Percentiles rank a stretch among this genome's conserved stretches.
phyloP scores from a whole-genome alignment of 208 protist species.

The Crithidia brevicula region DNA sequence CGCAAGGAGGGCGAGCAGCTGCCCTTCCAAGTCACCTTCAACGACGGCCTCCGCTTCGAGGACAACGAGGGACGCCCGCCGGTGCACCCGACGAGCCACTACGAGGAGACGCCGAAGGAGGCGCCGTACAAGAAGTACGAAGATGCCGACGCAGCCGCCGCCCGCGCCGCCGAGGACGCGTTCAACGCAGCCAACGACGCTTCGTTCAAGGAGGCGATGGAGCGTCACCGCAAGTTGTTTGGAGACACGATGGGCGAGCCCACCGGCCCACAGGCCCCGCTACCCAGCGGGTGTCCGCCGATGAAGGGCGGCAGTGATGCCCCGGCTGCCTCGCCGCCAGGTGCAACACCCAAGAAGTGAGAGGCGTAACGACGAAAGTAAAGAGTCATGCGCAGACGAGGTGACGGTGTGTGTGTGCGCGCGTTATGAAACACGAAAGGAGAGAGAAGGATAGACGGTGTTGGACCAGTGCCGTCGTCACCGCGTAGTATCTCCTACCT shows the following conservation, averaged over 20 bases:
- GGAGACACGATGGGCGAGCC: slow-evolving; percentile 61
- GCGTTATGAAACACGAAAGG: too few species aligned
- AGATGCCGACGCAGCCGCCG: slow-evolving; percentile 54
- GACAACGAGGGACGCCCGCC: slow-evolving; percentile 85
- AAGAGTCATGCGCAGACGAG: too few species aligned
- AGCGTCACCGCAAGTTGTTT: slow-evolving; percentile 54
- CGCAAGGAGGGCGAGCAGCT: slow-evolving; percentile 52
- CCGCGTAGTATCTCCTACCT: too few species aligned
- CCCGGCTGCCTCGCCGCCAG: background rate
- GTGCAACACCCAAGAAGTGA: slow-evolving; percentile 9
- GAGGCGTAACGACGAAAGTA: slow-evolving; percentile 1
- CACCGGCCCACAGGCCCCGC: slow-evolving; percentile 37
- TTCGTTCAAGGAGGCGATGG: slow-evolving; percentile 78
- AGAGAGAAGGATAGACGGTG: too few species aligned
- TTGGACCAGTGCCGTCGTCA: too few species aligned
- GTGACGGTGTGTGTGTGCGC: too few species aligned
- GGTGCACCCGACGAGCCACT: slow-evolving; percentile 81
- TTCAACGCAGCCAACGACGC: slow-evolving; percentile 43
- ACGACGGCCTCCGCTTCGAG: slow-evolving; percentile 88
- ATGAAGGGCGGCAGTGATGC: slow-evolving; percentile 3
- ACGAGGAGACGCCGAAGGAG: slow-evolving; percentile 86
- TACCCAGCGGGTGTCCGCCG: slow-evolving; percentile 66
- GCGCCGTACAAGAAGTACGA: slow-evolving; percentile 77
- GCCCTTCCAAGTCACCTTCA: slow-evolving; percentile 89
- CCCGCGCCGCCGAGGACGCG: slow-evolving; percentile 36